Percentiles rank a stretch among this genome's conserved stretches.
phyloP scores from a whole-genome alignment of 1,284 basidiomycete species.

The Bothia castanella region DNA sequence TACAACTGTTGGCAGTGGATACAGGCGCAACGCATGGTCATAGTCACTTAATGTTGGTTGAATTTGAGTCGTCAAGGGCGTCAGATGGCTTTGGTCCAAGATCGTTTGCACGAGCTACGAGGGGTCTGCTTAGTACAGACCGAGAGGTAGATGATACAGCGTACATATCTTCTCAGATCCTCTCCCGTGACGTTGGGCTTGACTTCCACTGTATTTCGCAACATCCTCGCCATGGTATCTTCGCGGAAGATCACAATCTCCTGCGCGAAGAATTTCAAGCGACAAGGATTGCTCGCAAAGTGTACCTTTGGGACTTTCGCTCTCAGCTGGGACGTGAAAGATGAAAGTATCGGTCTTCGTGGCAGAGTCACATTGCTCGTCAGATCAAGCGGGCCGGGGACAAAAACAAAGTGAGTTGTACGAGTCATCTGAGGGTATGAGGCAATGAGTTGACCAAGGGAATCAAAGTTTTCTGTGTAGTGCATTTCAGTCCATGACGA shows the following conservation, averaged over 20 bases:
- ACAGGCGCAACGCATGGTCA: conserved; percentile 89
- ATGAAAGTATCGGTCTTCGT: conserved; percentile 72
- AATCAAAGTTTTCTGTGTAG: conserved; percentile 75
- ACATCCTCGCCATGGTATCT: conserved; percentile 90
- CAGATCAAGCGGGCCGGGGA: conserved; percentile 91
- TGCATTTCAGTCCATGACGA: conserved; percentile 5
- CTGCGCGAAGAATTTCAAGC: conserved; percentile 93
- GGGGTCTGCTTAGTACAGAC: conserved; percentile 7
- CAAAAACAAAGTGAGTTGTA: conserved; percentile 86
- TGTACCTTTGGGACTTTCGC: conserved; percentile 72
- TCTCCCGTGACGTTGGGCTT: conserved; percentile 72
- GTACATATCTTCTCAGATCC: conserved; percentile 84
- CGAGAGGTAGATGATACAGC: conserved; percentile 26
- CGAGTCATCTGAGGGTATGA: conserved; percentile 76
- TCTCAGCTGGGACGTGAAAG: conserved; percentile 66
- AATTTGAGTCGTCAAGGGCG: conserved; percentile 78
- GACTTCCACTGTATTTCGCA: conserved; percentile 85
- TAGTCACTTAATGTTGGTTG: conserved; percentile 89
- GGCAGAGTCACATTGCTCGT: conserved; percentile 76
- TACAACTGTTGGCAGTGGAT: conserved; percentile 92
- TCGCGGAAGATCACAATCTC: conserved; percentile 95
- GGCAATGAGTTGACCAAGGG: conserved; percentile 79
- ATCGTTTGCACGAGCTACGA: conserved; percentile 87
- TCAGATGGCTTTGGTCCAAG: conserved; percentile 88
- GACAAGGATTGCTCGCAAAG: conserved; percentile 90